Percentiles rank a stretch among this genome's conserved stretches.
phyloP scores from a whole-genome alignment of 805 yeast genomes.

The Saturnispora quitensis region DNA sequence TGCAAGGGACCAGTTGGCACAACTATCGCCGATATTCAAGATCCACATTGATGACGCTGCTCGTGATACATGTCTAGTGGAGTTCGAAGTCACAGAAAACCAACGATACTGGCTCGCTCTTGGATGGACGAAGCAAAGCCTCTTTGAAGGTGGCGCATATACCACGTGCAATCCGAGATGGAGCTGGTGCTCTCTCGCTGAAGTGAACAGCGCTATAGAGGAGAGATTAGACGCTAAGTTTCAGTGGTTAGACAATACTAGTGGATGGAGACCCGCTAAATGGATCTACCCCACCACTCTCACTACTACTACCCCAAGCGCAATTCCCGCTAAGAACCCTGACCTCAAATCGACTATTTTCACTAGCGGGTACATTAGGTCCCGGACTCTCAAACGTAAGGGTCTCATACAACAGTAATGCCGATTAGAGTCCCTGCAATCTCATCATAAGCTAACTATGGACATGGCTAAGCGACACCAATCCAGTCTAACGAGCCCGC shows the following conservation, averaged over 20 bases:
- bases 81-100: conserved; percentile 45
- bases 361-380: neutral
- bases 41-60: conserved; percentile 7
- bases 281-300: neutral
- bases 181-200: neutral
- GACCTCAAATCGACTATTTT: neutral
- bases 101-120: conserved; percentile 55
- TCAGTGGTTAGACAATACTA: neutral
- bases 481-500: neutral
- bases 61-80: conserved; percentile 34
- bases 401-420: neutral
- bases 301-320: neutral
- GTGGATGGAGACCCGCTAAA: neutral
- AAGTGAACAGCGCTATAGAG: neutral
- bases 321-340: neutral
- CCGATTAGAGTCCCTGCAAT: neutral
- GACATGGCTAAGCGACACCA: neutral
- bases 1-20: conserved; percentile 35
- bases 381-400: neutral
- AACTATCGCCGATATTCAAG: conserved; percentile 14
- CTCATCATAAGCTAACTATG: too few species aligned
- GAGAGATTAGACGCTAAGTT: neutral
- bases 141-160: conserved; percentile 46
- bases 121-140: conserved; percentile 45
- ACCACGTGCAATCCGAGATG: conserved; percentile 33